phyloP scores from a whole-genome alignment of 208 protist genomes.

The Trypanosoma congolense region DNA sequence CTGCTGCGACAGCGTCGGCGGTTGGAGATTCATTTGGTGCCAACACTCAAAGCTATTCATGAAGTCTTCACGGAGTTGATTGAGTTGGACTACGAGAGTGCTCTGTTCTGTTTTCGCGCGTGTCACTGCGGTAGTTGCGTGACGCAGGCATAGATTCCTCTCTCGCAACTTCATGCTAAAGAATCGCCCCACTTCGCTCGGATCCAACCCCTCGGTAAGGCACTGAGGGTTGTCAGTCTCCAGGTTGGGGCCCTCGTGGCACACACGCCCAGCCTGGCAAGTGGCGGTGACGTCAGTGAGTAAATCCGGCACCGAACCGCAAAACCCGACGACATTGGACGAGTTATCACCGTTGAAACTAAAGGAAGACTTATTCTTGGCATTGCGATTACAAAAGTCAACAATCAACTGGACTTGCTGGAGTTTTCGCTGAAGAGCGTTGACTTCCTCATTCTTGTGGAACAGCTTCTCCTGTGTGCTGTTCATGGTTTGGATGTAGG shows the following conservation, averaged over 20 bases:
- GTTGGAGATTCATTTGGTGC: slow-evolving; percentile 24
- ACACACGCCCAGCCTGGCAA: no score
- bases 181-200: background rate
- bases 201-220: background rate
- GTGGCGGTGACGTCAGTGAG: no score
- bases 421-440: slow-evolving; percentile 19
- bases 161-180: slow-evolving; percentile 16
- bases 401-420: slow-evolving; percentile 19
- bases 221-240: background rate
- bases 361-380: background rate
- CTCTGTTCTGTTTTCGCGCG: slow-evolving; percentile 25
- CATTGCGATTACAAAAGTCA: background rate
- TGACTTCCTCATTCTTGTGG: slow-evolving; percentile 23
- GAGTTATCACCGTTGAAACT: background rate
- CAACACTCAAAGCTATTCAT: slow-evolving; percentile 57
- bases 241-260: background rate
- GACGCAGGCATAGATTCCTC: slow-evolving; percentile 24
- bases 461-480: slow-evolving; percentile 19
- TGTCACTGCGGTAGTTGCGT: slow-evolving; percentile 26
- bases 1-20: background rate
- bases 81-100: slow-evolving; percentile 22
- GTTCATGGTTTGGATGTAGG: slow-evolving; percentile 26
- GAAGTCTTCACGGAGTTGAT: slow-evolving; percentile 34
- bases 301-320: no score
- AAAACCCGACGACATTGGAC: background rate